These are phyloP conservation scores for Fusarium piperis DNA, from an alignment of 2,329 filamentous ascomycete genomes.

Conservation along the genomic window DNA sequence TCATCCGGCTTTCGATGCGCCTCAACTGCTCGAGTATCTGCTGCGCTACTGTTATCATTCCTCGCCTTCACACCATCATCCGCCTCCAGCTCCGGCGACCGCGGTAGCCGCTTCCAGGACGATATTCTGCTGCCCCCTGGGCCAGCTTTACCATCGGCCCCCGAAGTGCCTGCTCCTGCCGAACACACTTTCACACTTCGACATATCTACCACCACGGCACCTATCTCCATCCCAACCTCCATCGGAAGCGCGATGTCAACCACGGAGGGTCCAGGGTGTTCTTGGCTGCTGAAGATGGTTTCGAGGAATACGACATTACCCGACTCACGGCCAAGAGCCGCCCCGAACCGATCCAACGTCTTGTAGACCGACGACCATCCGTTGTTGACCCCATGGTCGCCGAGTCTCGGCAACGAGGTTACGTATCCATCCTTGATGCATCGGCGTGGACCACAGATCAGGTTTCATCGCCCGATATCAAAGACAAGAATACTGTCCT, in stretches of 20 bases:
- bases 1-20: constrained; percentile 50
- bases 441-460: constrained; percentile 84
- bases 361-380: constrained; percentile 80
- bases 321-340: constrained; percentile 70
- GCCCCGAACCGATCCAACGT: constrained; percentile 77
- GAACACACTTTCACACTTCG: constrained; percentile 76
- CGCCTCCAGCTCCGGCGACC: constrained; percentile 42
- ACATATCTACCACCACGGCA: constrained; percentile 93
- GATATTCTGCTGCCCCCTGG: constrained; percentile 56
- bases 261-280: constrained; percentile 64
- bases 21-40: constrained; percentile 71
- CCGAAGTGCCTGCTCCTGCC: constrained; percentile 57
- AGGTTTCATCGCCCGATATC: constrained; percentile 80
- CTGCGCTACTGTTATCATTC: constrained; percentile 71
- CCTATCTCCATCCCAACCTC: constrained; percentile 78
- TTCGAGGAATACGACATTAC: constrained; percentile 61
- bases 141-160: constrained; percentile 52
- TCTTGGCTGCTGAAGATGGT: constrained; percentile 69
- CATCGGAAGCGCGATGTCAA: constrained; percentile 79
- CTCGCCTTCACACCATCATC: constrained; percentile 66
- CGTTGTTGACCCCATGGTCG: constrained; percentile 81
- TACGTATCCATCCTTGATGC: constrained; percentile 73
- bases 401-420: constrained; percentile 74
- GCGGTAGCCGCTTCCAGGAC: constrained; percentile 51
- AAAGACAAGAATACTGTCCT: constrained; percentile 87